Percentiles rank a stretch among this genome's conserved stretches.
phyloP scores from a whole-genome alignment of 192 early-diverging fungal genomes.

The Linnemannia elongata region DNA sequence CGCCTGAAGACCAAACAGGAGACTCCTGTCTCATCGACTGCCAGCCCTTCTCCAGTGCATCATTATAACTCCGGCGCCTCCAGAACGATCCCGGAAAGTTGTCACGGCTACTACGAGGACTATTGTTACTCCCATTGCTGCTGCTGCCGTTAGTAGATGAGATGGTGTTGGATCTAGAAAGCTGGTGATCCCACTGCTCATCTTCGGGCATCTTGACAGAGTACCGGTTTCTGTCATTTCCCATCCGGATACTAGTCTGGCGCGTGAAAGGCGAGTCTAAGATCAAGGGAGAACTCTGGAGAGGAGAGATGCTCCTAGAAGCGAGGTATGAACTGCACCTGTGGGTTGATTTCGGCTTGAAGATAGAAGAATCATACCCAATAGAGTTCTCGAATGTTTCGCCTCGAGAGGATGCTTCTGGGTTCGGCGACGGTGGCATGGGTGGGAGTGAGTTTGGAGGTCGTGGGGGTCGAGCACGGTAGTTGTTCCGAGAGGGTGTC shows the following conservation, averaged over 20 bases:
- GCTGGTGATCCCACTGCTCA: conserved; percentile 3
- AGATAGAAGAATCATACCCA: background rate
- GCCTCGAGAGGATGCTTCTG: background rate
- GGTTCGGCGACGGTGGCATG: conserved; percentile 28
- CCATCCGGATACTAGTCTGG: conserved; percentile 52
- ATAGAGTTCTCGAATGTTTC: background rate
- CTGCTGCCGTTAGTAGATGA: background rate
- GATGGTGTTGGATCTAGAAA: background rate
- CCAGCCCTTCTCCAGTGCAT: conserved; percentile 36
- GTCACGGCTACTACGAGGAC: background rate
- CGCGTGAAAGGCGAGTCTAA: conserved; percentile 42
- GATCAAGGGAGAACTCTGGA: conserved; percentile 12
- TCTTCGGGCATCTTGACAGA: conserved; percentile 49
- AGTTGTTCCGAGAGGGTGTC: conserved; percentile 29
- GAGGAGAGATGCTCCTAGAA: conserved; percentile 21
- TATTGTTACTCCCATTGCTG: background rate
- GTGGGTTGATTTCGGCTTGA: background rate
- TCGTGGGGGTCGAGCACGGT: conserved; percentile 34
- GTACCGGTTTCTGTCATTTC: conserved; percentile 37
- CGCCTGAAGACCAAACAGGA: background rate
- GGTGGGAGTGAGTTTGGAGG: conserved; percentile 27
- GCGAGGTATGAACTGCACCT: conserved; percentile 30
- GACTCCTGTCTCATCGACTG: conserved; percentile 19
- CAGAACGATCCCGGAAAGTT: conserved; percentile 24
- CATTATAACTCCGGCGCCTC: conserved; percentile 43